Evolutionary conservation across 2,329 filamentous ascomycete genomes (phyloP).

Genomic region (Fulvia fulva): DNA sequence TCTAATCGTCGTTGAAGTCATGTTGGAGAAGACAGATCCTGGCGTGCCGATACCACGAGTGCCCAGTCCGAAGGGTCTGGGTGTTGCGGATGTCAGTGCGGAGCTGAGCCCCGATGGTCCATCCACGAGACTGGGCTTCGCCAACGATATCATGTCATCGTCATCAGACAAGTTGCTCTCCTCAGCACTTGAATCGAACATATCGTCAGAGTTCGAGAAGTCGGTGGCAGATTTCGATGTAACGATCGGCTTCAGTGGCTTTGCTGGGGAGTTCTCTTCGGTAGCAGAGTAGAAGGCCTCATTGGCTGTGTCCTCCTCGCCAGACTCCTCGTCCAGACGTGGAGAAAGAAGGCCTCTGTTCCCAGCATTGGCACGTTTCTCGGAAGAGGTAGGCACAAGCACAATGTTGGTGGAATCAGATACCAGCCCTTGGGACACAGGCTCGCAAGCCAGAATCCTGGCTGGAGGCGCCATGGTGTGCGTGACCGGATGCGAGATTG

Average conservation of each 20-base stretch:
- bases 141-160: conserved; percentile 89
- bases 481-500: conserved; percentile 79
- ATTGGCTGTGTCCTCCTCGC: conserved; percentile 66
- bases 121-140: conserved; percentile 72
- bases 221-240: conserved; percentile 35
- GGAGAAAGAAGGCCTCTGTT: conserved; percentile 29
- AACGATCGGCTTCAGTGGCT: conserved; percentile 40
- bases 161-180: conserved; percentile 85
- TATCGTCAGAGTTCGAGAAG: conserved; percentile 44
- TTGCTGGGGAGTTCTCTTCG: conserved; percentile 58
- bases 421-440: conserved; percentile 82
- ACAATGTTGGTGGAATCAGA: conserved; percentile 77
- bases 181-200: conserved; percentile 60
- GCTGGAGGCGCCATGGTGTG: conserved; percentile 80
- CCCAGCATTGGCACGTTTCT: conserved; percentile 46
- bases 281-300: conserved; percentile 92
- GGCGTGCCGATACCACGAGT: conserved; percentile 75
- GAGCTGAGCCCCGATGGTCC: conserved; percentile 75
- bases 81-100: conserved; percentile 74
- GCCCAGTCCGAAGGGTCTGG: conserved; percentile 66
- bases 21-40: conserved; percentile 83
- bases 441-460: conserved; percentile 88
- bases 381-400: conserved; percentile 58
- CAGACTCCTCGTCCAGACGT: conserved; percentile 31
- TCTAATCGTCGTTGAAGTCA: conserved; percentile 77